Conservation (phyloP, 2,329 filamentous ascomycete genomes). For the Penicillium sp. region DNA sequence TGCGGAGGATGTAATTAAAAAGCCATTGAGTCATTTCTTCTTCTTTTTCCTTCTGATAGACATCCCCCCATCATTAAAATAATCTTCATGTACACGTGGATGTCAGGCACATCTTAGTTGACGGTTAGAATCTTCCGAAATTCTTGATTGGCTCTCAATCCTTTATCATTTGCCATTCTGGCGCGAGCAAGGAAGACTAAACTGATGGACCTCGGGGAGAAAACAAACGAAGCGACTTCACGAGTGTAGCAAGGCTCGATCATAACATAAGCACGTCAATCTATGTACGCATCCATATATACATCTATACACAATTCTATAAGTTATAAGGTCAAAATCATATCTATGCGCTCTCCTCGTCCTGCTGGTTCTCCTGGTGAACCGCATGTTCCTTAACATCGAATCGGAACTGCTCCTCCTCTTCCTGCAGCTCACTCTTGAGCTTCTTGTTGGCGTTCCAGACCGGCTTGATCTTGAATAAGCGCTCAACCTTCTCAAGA, state of each 20-base stretch:
- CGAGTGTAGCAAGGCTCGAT: conserved; percentile 1
- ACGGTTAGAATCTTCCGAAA: too few species aligned
- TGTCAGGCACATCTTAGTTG: too few species aligned
- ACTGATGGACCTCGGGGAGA: too few species aligned
- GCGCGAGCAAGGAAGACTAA: too few species aligned
- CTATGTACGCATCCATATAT: conserved; percentile 11
- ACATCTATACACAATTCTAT: conserved; percentile 13
- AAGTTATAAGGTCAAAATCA: not conserved
- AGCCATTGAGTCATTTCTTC: too few species aligned
- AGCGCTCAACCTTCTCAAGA: conserved; percentile 61
- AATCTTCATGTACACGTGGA: too few species aligned
- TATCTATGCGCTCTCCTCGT: not conserved
- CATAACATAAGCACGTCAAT: conserved; percentile 2
- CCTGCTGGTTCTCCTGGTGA: conserved; percentile 17
- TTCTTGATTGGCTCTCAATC: too few species aligned
- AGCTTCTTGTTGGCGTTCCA: conserved; percentile 37
- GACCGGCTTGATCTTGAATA: conserved; percentile 50
- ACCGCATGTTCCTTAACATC: conserved; percentile 26
- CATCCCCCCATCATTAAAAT: too few species aligned
- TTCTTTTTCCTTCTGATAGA: too few species aligned
- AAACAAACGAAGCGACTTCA: not conserved
- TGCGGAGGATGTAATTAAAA: too few species aligned
- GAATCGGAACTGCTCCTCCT: conserved; percentile 37
- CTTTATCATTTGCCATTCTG: too few species aligned
- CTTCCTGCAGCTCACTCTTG: conserved; percentile 33